Evolutionary conservation across 805 yeast genomes (phyloP), one percentile per base, ranked within the genome.

Genomic region (Diddensiella caesifluorescens): DNA sequence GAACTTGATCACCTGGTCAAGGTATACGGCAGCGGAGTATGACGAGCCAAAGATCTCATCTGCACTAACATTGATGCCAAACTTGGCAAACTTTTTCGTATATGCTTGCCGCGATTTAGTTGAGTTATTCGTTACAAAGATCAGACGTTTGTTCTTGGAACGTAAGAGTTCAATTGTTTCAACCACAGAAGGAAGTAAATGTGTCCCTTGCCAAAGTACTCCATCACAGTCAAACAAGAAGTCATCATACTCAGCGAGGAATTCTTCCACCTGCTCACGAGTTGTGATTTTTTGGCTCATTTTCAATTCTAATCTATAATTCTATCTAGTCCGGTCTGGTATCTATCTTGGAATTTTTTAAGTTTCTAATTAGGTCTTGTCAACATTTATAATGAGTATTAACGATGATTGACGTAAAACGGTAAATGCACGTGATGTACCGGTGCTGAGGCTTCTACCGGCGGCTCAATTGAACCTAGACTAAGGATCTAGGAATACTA

Each of bases 211-310:
- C 98, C 98, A 92, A 45, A 92, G 69, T 3, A 92, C 98, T 23
- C 98, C 98, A 60, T 92, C 98, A 67, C 98, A 92, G 57, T 92
- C 98, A 60, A 92, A 92, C 51, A 92, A 67, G 55, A 89, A 90
- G 45, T 85, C 87, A 58, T 88, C 96, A 60, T 82, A 83, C 39
- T 70, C 58, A 50, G 72, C 74, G 6, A 92, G 63, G 35, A 92
- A 65, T 5, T 64, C 56, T 39, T 73, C 52, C 25, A 55, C 64
- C 31, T 46, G 53, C 30, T 46, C 50, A 19, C 48, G 50, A 12
- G 52, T 42, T 25, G 54, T 48, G 37, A 62, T 45, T 42, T 51
- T 54, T n/a, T 35, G 35, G 22, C 32, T 22, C 27, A 35, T 21
- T 21, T 5, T 35, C n/a, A n/a, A n/a, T n/a, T n/a, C 33, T 7